phyloP scores from a whole-genome alignment of 306 rosid species.

The Sechiopsis laciniata region DNA sequence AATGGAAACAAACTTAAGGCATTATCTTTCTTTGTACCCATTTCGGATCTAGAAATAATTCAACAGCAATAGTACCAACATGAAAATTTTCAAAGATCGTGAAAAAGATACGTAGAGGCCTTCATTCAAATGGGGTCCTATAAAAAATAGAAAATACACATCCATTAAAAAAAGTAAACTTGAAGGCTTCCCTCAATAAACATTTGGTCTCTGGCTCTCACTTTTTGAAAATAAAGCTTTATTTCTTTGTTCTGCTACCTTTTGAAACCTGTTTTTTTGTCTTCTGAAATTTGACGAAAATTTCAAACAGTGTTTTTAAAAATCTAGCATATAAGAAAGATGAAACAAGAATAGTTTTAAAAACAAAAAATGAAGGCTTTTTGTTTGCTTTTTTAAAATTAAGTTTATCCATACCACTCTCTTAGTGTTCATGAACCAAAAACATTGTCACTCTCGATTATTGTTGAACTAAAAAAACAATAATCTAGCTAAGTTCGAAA shows the following conservation, averaged over 20 bases:
- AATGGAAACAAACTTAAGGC: background rate
- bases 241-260: background rate
- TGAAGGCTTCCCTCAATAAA: background rate
- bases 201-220: background rate
- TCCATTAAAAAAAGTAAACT: background rate
- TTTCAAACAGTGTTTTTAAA: background rate
- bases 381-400: background rate
- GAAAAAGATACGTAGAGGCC: background rate
- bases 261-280: background rate
- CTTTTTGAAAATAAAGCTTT: background rate
- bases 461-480: no score
- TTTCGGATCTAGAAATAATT: background rate
- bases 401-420: background rate
- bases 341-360: background rate
- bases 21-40: background rate
- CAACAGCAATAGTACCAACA: background rate
- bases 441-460: no score
- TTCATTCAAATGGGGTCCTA: slow-evolving; percentile 1
- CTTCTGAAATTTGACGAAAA: background rate
- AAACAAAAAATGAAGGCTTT: background rate
- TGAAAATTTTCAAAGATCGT: background rate
- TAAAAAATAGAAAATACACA: background rate
- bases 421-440: no score
- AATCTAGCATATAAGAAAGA: background rate
- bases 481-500: no score